These are phyloP conservation scores for Lactifluus volemus DNA, from an alignment of 768 basidiomycete species.

Conservation along the genomic window DNA sequence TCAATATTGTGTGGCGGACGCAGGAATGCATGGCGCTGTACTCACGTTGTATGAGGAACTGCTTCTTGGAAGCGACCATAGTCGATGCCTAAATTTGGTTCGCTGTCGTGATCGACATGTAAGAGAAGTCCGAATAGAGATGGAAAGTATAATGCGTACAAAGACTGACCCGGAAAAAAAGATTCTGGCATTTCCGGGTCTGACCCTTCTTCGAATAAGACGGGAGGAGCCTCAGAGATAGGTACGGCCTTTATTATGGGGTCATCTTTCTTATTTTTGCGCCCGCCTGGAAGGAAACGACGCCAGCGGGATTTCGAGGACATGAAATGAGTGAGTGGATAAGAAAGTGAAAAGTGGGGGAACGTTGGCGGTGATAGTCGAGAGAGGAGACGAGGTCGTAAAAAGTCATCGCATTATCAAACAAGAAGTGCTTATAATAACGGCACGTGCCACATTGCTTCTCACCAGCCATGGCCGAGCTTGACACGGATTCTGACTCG, in stretches of 20 bases:
- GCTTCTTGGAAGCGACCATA: slow-evolving; percentile 17
- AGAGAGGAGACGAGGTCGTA: neutral
- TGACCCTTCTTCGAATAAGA: slow-evolving; percentile 1
- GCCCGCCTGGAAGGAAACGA: slow-evolving; percentile 11
- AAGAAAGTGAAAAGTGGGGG: neutral
- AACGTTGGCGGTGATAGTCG: neutral
- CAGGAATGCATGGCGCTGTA: too few species aligned
- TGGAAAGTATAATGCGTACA: neutral
- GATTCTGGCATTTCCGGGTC: neutral
- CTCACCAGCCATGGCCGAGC: neutral
- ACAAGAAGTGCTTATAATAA: neutral
- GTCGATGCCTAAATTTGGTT: slow-evolving; percentile 15
- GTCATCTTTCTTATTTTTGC: slow-evolving; percentile 7
- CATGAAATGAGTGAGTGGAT: neutral
- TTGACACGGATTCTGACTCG: slow-evolving; percentile 16
- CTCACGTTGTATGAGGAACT: slow-evolving; percentile 7
- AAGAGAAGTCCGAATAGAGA: neutral
- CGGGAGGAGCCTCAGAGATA: slow-evolving; percentile 1
- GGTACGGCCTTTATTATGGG: slow-evolving; percentile 9
- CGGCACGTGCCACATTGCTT: slow-evolving; percentile 4
- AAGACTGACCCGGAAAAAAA: neutral
- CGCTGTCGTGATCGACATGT: slow-evolving; percentile 1
- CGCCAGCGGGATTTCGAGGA: slow-evolving; percentile 9
- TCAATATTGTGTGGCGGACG: neutral
- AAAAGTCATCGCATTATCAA: neutral